phyloP scores from a whole-genome alignment of 2,329 filamentous ascomycete species.

The Venturia oleaginea region DNA sequence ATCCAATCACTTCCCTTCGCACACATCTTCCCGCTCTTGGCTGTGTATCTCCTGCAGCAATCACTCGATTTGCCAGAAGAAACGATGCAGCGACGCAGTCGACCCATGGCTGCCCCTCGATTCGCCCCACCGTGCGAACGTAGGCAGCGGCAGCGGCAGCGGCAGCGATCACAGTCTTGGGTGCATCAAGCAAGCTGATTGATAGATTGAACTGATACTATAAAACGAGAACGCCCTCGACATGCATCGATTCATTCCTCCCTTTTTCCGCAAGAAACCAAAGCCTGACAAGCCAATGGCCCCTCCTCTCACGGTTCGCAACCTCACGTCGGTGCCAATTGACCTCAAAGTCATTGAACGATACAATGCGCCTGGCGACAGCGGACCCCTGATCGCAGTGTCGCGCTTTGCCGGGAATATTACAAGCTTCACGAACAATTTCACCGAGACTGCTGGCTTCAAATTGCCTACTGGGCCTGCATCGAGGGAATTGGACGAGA shows the following conservation, averaged over 20 bases:
- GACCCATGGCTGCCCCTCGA: neutral
- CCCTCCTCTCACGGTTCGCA: conserved; percentile 64
- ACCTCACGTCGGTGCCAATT: conserved; percentile 66
- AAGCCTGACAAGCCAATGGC: conserved; percentile 18
- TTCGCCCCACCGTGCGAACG: neutral
- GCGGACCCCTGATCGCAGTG: conserved; percentile 26
- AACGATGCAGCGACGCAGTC: neutral
- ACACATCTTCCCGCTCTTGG: neutral
- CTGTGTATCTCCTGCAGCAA: neutral
- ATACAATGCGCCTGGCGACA: conserved; percentile 47
- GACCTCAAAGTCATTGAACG: conserved; percentile 66
- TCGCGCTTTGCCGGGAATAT: conserved; percentile 18
- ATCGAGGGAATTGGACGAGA: conserved; percentile 38
- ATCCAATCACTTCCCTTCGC: neutral
- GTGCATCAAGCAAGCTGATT: neutral
- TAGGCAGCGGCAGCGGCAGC: neutral
- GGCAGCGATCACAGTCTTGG: neutral
- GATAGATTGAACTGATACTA: neutral
- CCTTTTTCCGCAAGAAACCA: conserved; percentile 2
- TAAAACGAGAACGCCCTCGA: neutral
- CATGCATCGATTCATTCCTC: neutral
- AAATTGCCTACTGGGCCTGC: conserved; percentile 26
- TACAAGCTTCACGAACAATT: conserved; percentile 37
- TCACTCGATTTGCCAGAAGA: neutral
- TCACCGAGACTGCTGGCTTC: conserved; percentile 25